Evolutionary conservation across 495 filamentous ascomycete genomes (phyloP), one percentile per base, ranked within the genome.

Genomic region (Glarea lozoyensis): DNA sequence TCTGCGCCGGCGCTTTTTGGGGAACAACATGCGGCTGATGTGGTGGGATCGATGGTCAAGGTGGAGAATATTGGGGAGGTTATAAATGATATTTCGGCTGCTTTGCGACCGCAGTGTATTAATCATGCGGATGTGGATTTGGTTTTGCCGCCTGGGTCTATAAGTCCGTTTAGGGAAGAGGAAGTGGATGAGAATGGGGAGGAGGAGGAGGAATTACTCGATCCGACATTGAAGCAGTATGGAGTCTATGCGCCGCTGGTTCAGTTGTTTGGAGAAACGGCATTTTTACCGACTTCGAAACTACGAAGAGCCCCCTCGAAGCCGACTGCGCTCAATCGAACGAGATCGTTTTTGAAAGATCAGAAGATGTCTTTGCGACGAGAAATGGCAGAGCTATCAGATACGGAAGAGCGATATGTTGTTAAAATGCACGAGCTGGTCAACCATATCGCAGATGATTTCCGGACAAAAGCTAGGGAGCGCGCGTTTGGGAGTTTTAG

Each of bases 381-480:
- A 48, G 88, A 94, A 55, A 82, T 99, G 78, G 84, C 79, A 49
- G 92, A 99, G 59, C 57, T 97, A 43, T 74, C 94, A 19, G 86
- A 94, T 53, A 99, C 92, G 0, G 92, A 99, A 62, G 86, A 90
- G 54, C 78, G 85, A 53, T 99, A 96, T 61, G 87, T 97, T 23
- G 66, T 71, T 56, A 94, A 94, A 55, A 53, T 97, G 25, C 76
- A 83, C 48, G 81, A 88, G 34, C 67, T 98, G 35, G 79, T 93
- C 32, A 78, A 84, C 40, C 76, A 77, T 47, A 73, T 95, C 13
- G 73, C 75, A 16, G 73, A 77, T 39, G 84, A 90, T 39, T 88
- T 84, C 55, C 79, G 78, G 24, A 60, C 73, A 49, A 84, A 78
- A 41, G 79, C 81, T 9, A 81, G 71, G 50, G 63, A 63, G 12